Evolutionary conservation across 2,329 filamentous ascomycete genomes (phyloP).

Genomic region (Bertia moriformis): DNA sequence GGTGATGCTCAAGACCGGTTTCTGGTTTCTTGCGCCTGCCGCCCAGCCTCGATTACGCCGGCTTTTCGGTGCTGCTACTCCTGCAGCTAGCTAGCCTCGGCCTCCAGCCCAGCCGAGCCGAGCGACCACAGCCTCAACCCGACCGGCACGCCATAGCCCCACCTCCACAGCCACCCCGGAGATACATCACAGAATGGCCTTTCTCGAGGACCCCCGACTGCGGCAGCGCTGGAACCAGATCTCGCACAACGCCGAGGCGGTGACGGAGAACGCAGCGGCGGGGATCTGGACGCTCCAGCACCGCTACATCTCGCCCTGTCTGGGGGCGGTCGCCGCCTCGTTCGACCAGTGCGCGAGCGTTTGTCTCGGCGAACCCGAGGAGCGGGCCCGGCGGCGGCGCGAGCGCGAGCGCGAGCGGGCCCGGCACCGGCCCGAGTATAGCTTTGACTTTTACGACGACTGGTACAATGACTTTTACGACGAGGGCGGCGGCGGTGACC

Average conservation of each 20-base stretch:
- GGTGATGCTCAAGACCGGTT: too few species aligned
- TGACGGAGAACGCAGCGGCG: slow-evolving; percentile 81
- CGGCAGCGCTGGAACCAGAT: slow-evolving; percentile 90
- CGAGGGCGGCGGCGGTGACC: slow-evolving; percentile 30
- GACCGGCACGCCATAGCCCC: too few species aligned
- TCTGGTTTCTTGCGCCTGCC: too few species aligned
- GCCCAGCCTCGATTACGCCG: too few species aligned
- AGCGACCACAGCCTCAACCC: too few species aligned
- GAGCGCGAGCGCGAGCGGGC: slow-evolving; percentile 45
- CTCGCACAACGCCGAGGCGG: slow-evolving; percentile 75
- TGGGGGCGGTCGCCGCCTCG: slow-evolving; percentile 47
- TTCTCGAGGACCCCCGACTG: slow-evolving; percentile 70
- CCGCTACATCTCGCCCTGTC: slow-evolving; percentile 69
- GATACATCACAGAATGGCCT: slow-evolving; percentile 32
- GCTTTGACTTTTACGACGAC: slow-evolving; percentile 95
- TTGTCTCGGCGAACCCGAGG: slow-evolving; percentile 59
- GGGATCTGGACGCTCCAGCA: slow-evolving; percentile 82
- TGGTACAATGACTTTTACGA: slow-evolving; percentile 57
- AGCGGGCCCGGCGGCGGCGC: slow-evolving; percentile 58
- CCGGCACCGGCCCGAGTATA: slow-evolving; percentile 58
- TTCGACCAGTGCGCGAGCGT: slow-evolving; percentile 60
- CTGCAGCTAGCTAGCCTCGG: too few species aligned
- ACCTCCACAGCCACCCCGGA: too few species aligned
- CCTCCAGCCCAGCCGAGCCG: too few species aligned
- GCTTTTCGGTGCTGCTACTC: too few species aligned